Evolutionary conservation across 164 flowering plant species (phyloP).

Genomic region (Chimonanthus praecox): DNA sequence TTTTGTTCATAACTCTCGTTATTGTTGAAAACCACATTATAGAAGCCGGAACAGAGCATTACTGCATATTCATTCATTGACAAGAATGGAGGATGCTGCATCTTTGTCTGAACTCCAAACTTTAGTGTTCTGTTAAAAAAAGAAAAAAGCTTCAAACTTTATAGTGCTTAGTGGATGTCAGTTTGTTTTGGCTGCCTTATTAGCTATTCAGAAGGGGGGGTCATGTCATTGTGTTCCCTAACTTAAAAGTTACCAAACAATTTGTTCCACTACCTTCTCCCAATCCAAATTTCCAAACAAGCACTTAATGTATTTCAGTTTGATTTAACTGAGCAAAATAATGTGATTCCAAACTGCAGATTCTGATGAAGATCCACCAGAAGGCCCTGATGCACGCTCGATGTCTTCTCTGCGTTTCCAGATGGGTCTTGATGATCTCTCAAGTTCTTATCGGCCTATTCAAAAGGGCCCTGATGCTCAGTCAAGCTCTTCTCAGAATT

Average conservation of each 20-base stretch:
- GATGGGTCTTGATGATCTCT: conserved; percentile 11
- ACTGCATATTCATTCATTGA: background rate
- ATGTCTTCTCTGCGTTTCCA: conserved; percentile 15
- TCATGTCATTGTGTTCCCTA: background rate
- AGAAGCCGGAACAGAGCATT: background rate
- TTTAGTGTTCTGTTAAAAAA: no score
- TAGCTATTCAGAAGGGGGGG: background rate
- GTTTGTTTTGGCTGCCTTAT: background rate
- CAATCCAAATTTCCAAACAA: no score
- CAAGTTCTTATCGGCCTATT: conserved; percentile 14
- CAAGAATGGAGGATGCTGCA: background rate
- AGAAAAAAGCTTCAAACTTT: background rate
- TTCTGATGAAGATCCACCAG: conserved; percentile 25
- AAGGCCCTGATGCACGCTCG: conserved; percentile 12
- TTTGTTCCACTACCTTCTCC: no score
- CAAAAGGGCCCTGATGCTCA: conserved; percentile 13
- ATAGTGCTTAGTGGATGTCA: background rate
- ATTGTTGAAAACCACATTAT: background rate
- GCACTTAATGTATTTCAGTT: background rate
- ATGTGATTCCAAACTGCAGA: background rate
- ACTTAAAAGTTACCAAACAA: no score
- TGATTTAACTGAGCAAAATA: background rate
- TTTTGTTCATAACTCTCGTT: background rate
- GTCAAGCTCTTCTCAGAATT: conserved; percentile 16
- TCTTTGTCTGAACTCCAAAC: background rate